phyloP scores from a whole-genome alignment of 805 yeast species.

The Spathaspora girioi region DNA sequence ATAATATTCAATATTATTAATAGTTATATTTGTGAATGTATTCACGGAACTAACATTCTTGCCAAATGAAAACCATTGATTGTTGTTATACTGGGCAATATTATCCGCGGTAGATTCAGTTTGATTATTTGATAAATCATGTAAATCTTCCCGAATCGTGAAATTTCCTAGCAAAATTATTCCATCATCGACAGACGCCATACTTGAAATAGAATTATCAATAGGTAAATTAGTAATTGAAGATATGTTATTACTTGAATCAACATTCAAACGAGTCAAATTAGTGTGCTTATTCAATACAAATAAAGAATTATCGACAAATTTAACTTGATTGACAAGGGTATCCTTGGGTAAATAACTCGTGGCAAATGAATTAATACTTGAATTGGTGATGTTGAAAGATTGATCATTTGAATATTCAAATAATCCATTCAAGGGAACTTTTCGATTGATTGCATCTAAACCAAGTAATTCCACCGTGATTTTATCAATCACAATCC shows the following conservation, averaged over 20 bases:
- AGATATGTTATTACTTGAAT: conserved; percentile 10
- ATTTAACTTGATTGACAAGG: conserved; percentile 25
- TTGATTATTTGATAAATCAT: conserved; percentile 24
- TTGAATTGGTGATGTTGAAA: conserved; percentile 21
- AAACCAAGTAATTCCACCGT: conserved; percentile 34
- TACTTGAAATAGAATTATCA: conserved; percentile 23
- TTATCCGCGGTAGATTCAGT: conserved; percentile 25
- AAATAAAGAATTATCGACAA: conserved; percentile 33
- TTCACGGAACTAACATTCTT: conserved; percentile 16
- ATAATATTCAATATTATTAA: conserved; percentile 39
- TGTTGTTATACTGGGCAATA: conserved; percentile 33
- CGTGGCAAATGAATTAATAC: conserved; percentile 34
- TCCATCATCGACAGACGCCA: conserved; percentile 17
- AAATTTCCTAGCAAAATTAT: conserved; percentile 30
- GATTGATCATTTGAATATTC: conserved; percentile 60
- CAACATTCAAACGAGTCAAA: conserved; percentile 23
- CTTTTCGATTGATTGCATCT: conserved; percentile 20
- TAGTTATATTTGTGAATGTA: conserved; percentile 31
- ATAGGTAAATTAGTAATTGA: neutral
- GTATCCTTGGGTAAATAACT: conserved; percentile 24
- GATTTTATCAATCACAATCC: conserved; percentile 71
- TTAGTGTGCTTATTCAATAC: conserved; percentile 44
- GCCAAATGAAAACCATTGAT: conserved; percentile 44
- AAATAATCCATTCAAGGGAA: conserved; percentile 65
- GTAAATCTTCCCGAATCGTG: conserved; percentile 25